Evolutionary conservation across 306 rosid species (phyloP).

Genomic region (Gastrolobium villosum): DNA sequence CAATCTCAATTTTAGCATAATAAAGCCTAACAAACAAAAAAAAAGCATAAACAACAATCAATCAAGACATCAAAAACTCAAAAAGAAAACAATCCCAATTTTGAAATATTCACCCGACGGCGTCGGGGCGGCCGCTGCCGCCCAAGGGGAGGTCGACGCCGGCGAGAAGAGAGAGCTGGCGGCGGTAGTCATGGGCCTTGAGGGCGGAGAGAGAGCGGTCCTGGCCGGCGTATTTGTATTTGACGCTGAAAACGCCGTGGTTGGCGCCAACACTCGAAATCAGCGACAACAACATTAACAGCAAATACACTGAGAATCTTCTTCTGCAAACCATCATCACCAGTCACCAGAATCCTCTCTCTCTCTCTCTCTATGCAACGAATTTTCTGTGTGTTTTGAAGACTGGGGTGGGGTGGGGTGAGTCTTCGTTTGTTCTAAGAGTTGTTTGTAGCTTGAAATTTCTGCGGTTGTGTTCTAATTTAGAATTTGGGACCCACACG

Average conservation of each 20-base stretch:
- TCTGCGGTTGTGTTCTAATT: no score
- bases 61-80: neutral
- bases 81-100: neutral
- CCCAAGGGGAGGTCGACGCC: constrained; percentile 96
- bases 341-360: neutral
- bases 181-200: constrained; percentile 87
- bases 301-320: neutral
- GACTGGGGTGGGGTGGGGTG: no score
- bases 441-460: no score
- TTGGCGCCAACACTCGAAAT: constrained; percentile 50
- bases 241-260: constrained; percentile 85
- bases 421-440: neutral
- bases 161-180: constrained; percentile 82
- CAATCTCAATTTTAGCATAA: constrained; percentile 96
- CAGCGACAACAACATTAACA: constrained; percentile 19
- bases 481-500: constrained; percentile 20
- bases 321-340: neutral
- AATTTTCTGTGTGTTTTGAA: no score
- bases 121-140: constrained; percentile 93
- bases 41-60: constrained; percentile 20
- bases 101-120: constrained; percentile 67
- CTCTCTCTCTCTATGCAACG: no score
- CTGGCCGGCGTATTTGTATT: constrained; percentile 77
- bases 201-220: constrained; percentile 72
- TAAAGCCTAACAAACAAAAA: constrained; percentile 72